phyloP scores from a whole-genome alignment of 177 flowering plant species.

The Vitis hybrid region DNA sequence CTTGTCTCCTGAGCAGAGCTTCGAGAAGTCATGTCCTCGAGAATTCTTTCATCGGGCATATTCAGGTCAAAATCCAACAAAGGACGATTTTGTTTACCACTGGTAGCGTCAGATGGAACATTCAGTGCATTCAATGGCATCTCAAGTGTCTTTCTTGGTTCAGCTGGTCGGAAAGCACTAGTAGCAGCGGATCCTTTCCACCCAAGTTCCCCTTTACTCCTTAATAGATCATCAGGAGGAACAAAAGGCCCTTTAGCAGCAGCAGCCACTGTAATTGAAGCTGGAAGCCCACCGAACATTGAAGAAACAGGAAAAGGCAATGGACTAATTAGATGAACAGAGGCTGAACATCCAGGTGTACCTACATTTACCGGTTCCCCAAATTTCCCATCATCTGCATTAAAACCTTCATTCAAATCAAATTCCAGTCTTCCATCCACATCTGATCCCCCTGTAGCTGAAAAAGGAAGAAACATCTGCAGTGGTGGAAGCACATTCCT shows the following conservation, averaged over 20 bases:
- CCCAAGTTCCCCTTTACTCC: slow-evolving; percentile 58
- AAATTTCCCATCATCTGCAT: slow-evolving; percentile 57
- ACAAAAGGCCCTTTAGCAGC: slow-evolving; percentile 75
- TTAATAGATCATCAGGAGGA: slow-evolving; percentile 58
- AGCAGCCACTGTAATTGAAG: slow-evolving; percentile 72
- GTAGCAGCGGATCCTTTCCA: slow-evolving; percentile 96
- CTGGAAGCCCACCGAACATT: slow-evolving; percentile 35
- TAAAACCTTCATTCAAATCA: slow-evolving; percentile 90
- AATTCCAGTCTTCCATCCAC: slow-evolving; percentile 55
- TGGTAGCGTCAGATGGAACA: slow-evolving; percentile 26
- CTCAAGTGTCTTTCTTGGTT: slow-evolving; percentile 62
- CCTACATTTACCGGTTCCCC: slow-evolving; percentile 31
- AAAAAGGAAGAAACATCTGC: slow-evolving; percentile 33
- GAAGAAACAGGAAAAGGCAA: slow-evolving; percentile 41
- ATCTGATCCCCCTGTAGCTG: slow-evolving; percentile 40
- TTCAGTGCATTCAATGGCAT: slow-evolving; percentile 26
- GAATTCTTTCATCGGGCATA: slow-evolving; percentile 69
- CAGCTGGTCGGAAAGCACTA: slow-evolving; percentile 89
- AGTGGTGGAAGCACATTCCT: slow-evolving; percentile 36
- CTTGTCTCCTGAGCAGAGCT: slow-evolving; percentile 22
- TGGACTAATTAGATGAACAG: slow-evolving; percentile 37
- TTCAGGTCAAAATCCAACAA: slow-evolving; percentile 79
- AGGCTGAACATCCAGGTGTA: slow-evolving; percentile 27
- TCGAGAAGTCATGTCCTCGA: slow-evolving; percentile 56
- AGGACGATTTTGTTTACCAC: slow-evolving; percentile 45